These are phyloP conservation scores for Russula ochroleuca DNA, from an alignment of 768 basidiomycete species.

Conservation along the genomic window DNA sequence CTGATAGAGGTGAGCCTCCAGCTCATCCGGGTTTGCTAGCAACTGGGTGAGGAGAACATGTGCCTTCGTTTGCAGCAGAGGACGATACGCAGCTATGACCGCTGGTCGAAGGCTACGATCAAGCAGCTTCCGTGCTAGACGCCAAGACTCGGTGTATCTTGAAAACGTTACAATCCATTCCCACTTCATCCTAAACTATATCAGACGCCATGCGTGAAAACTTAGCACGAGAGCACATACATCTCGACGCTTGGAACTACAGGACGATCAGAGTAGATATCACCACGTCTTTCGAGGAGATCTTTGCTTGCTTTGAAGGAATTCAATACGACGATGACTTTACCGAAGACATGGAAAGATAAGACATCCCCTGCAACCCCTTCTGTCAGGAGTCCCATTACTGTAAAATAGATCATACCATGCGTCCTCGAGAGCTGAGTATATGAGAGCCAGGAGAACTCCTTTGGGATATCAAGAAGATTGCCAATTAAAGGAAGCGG, in stretches of 20 bases:
- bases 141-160: neutral
- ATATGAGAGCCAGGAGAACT: conserved; percentile 9
- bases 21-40: neutral
- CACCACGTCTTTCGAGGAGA: conserved; percentile 8
- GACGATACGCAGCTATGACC: neutral
- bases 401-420: neutral
- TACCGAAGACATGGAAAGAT: conserved; percentile 5
- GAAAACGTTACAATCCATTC: neutral
- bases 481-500: conserved; percentile 15
- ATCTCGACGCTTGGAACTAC: neutral
- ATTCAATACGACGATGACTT: conserved; percentile 9
- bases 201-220: neutral
- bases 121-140: neutral
- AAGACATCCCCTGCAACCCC: conserved; percentile 6
- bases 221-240: neutral
- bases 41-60: neutral
- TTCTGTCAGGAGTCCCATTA: neutral
- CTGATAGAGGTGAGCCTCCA: neutral
- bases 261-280: conserved; percentile 16
- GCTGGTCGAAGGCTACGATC: neutral
- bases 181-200: neutral
- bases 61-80: neutral
- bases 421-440: neutral
- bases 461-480: conserved; percentile 11
- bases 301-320: conserved; percentile 4